A percentile compares a stretch with the other conserved stretches of the same genome.
Conservation (phyloP, 805 yeast species). For the Candida orba region DNA sequence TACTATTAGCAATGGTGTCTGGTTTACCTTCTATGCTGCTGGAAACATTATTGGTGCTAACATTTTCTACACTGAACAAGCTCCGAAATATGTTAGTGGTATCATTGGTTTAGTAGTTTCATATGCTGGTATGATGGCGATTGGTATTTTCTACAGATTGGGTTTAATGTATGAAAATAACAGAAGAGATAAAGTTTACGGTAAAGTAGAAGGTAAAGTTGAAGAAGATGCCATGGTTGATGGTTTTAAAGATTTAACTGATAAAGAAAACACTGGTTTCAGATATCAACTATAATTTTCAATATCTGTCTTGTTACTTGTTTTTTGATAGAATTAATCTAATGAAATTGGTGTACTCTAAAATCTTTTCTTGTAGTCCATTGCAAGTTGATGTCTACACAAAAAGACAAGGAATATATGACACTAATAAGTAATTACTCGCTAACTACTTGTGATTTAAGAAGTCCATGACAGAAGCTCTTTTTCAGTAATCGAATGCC, state of each 20-base stretch:
- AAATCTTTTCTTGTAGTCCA: no score
- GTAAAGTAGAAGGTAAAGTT: constrained; percentile 4
- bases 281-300: constrained; percentile 1
- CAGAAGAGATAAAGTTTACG: constrained; percentile 1
- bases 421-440: no score
- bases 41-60: constrained; percentile 42
- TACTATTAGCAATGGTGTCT: constrained; percentile 30
- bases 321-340: no score
- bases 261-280: constrained; percentile 4
- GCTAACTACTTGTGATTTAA: no score
- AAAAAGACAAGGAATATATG: no score
- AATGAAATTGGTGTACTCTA: no score
- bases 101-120: constrained; percentile 3
- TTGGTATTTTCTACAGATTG: constrained; percentile 4
- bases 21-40: constrained; percentile 32
- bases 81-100: constrained; percentile 29
- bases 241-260: constrained; percentile 6
- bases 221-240: constrained; percentile 5
- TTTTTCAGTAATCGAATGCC: no score
- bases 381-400: no score
- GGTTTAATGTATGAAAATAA: constrained; percentile 3
- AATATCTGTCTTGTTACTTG: no score
- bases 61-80: constrained; percentile 32
- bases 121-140: constrained; percentile 3
- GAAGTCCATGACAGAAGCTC: no score